Percentiles rank a stretch among this genome's conserved stretches.
Conservation (phyloP, 176 grass and related monocot genomes). For the Coix lacrymajobi region DNA sequence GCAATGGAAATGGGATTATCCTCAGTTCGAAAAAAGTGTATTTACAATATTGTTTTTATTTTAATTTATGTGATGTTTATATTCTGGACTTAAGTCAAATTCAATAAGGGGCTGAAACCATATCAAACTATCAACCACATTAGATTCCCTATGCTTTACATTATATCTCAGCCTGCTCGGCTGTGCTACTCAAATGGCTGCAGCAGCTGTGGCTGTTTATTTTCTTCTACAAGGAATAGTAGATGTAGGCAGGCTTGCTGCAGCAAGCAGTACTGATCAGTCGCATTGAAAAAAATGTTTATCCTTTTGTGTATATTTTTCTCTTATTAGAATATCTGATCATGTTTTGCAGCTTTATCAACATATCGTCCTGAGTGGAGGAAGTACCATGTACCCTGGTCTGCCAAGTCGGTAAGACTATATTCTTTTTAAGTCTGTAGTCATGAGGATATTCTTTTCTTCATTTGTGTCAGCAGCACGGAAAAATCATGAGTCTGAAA, state of each 20-base stretch:
- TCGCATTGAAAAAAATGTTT: too few species aligned
- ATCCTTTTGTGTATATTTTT: neutral
- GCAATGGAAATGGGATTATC: neutral
- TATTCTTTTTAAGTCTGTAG: neutral
- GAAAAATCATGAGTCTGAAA: neutral
- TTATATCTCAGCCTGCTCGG: neutral
- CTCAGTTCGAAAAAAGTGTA: neutral
- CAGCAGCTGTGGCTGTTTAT: too few species aligned
- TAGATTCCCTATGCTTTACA: neutral
- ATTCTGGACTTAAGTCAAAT: neutral
- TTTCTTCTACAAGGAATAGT: too few species aligned
- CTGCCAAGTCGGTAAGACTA: constrained; percentile 74
- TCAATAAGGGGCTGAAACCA: neutral
- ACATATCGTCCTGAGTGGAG: constrained; percentile 92
- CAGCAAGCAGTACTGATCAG: too few species aligned
- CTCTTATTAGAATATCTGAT: constrained; percentile 27
- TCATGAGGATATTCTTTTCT: neutral
- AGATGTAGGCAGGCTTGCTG: too few species aligned
- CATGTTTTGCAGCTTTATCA: constrained; percentile 73
- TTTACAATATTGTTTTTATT: neutral
- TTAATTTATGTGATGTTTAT: neutral
- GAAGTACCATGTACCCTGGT: constrained; percentile 98
- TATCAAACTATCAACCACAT: neutral
- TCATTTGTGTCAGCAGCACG: neutral
- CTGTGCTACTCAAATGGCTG: too few species aligned